Evolutionary conservation across 768 basidiomycete genomes (phyloP).

Genomic region (Lactarius pseudohatsudake): DNA sequence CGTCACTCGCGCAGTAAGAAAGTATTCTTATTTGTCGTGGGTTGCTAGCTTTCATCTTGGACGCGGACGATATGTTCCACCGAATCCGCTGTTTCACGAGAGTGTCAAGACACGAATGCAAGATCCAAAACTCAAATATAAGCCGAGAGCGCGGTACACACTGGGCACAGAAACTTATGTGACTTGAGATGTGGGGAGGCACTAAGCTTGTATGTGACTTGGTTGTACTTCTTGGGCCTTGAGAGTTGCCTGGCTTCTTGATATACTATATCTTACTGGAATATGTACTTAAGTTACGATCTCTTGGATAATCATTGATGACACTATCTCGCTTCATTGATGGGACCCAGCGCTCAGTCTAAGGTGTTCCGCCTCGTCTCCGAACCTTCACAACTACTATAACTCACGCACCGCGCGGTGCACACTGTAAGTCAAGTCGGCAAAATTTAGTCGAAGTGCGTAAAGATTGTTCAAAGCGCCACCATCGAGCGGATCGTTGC

Average conservation of each 20-base stretch:
- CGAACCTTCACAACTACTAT: too few species aligned
- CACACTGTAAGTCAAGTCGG: too few species aligned
- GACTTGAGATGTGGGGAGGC: slow-evolving; percentile 29
- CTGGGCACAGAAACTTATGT: slow-evolving; percentile 51
- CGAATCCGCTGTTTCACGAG: slow-evolving; percentile 58
- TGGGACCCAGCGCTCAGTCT: neutral
- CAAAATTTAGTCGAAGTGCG: too few species aligned
- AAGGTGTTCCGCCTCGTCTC: neutral
- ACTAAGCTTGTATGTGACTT: neutral
- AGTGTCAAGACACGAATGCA: slow-evolving; percentile 62
- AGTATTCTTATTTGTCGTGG: neutral
- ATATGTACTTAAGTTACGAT: neutral
- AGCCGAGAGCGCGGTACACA: slow-evolving; percentile 55
- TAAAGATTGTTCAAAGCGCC: too few species aligned
- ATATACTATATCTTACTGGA: neutral
- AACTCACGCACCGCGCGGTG: too few species aligned
- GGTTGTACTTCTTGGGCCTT: neutral
- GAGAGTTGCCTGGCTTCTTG: neutral
- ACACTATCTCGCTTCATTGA: neutral
- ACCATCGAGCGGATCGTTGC: too few species aligned
- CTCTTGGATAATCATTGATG: neutral
- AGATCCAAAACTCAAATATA: slow-evolving; percentile 49
- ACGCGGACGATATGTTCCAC: slow-evolving; percentile 50
- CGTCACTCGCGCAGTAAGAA: neutral
- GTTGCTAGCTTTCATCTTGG: slow-evolving; percentile 53